Evolutionary conservation across 257 asterid species (phyloP), one percentile per base, ranked within the genome.

Genomic region (Capsicum pubescens): DNA sequence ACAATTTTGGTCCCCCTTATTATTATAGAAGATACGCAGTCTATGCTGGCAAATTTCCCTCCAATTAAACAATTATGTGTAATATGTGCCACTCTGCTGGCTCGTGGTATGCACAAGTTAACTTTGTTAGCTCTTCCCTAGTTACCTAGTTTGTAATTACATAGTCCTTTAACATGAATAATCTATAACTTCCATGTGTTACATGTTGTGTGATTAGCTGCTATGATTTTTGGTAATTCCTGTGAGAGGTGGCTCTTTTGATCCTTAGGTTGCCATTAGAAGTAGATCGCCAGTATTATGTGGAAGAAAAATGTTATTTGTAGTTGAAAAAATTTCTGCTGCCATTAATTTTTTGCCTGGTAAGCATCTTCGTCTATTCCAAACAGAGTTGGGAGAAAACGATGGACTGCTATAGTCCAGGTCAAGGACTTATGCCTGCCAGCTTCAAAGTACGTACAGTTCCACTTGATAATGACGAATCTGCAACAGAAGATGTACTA

Each of bases 401-500:
- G 48, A 94, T 95, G 92, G 97, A 94, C 86, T 94, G 99, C 87
- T 90, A 95, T 85, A 95, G 98, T 87, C 99, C 99, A 82, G 97
- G 99, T 85, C 98, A 92, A 90, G 99, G 99, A 82, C 84, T 95
- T 80, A 95, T 94, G 97, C 99, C 98, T 61, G 97, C 99, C 21
- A 95, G 99, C 87, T 95, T 95, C 89, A 95, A 95, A 88, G 98
- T 94, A 81, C 97, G 97, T 71, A 87, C 92, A 82, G 90, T 94
- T 85, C 95, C 96, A 52, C 90, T 92, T 57, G 97, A 95, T 82
- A 95, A 96, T 48, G 97, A 91, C 83, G 97, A 91, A 74, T 86
- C 92, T 85, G 93, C 95, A 66, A 92, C 97, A 58, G 98, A 95
- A 92, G 98, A 95, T 83, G 93, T 93, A 58, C 87, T 95, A 87